A percentile compares a stretch with the other conserved stretches of the same genome.
phyloP scores from a whole-genome alignment of 192 early-diverging fungal genomes.

The Gryganskiella cystojenkinii region DNA sequence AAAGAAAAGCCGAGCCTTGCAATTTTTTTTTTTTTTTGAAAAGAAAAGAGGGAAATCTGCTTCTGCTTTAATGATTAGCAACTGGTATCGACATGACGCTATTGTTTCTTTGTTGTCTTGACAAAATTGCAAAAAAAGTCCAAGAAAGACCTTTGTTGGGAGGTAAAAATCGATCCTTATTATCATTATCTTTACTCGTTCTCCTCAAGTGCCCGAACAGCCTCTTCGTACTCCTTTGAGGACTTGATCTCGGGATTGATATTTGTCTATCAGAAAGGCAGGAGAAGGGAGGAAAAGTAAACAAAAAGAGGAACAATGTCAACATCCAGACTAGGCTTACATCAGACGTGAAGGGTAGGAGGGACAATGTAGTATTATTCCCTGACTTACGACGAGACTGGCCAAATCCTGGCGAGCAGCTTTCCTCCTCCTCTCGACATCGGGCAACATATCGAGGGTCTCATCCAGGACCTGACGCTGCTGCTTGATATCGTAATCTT shows the following conservation, averaged over 20 bases:
- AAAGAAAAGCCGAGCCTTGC: neutral
- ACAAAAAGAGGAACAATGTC: neutral
- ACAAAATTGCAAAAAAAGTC: too few relatives aligned
- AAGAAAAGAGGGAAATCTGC: neutral
- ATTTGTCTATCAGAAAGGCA: slow-evolving; percentile 22
- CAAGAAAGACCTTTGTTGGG: too few relatives aligned
- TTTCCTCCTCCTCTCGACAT: slow-evolving; percentile 62
- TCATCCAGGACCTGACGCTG: slow-evolving; percentile 73
- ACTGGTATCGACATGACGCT: too few relatives aligned
- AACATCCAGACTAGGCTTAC: neutral
- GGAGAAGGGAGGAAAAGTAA: too few relatives aligned
- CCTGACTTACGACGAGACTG: slow-evolving; percentile 55
- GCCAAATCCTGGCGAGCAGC: slow-evolving; percentile 59
- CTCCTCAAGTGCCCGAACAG: slow-evolving; percentile 26
- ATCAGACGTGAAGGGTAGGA: neutral
- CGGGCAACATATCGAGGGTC: slow-evolving; percentile 69
- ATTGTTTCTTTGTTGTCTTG: too few relatives aligned
- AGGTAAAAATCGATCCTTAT: too few relatives aligned
- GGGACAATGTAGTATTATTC: neutral
- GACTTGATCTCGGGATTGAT: slow-evolving; percentile 37
- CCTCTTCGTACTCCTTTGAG: slow-evolving; percentile 46
- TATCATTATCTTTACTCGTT: slow-evolving; percentile 32
- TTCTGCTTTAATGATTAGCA: too few relatives aligned
- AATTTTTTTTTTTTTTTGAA: neutral
- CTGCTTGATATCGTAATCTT: slow-evolving; percentile 68